Percentiles rank a stretch among this genome's conserved stretches.
phyloP scores from a whole-genome alignment of 73 alveolate species.

The Tetrahymena borealis region DNA sequence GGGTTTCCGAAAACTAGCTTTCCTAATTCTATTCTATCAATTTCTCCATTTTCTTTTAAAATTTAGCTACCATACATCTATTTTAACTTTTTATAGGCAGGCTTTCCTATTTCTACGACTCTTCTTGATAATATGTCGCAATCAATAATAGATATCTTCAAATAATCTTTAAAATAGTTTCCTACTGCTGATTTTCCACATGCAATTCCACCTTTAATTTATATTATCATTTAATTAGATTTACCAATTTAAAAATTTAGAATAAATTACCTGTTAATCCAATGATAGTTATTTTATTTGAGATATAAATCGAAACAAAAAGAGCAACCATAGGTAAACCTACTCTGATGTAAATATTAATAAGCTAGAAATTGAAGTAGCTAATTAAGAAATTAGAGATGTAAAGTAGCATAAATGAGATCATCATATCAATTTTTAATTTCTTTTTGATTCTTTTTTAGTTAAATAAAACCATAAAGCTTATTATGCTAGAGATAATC shows the following conservation, averaged over 20 bases:
- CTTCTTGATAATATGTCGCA: conserved; percentile 75
- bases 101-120: conserved; percentile 49
- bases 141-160: conserved; percentile 57
- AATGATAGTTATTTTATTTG: not conserved
- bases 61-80: conserved; percentile 57
- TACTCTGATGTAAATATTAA: not conserved
- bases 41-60: conserved; percentile 41
- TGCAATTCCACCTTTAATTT: conserved; percentile 70
- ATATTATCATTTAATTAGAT: not conserved
- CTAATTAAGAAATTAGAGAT: not conserved
- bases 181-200: conserved; percentile 76
- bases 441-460: not conserved
- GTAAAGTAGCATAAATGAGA: not conserved
- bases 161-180: conserved; percentile 36
- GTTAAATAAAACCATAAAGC: not conserved
- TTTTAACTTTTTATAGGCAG: conserved; percentile 42
- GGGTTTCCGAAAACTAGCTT: conserved; percentile 52
- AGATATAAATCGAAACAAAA: not conserved
- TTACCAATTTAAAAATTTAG: not conserved
- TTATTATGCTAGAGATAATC: not conserved
- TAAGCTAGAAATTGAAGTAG: not conserved
- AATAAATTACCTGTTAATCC: conserved; percentile 21
- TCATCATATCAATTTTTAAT: not conserved
- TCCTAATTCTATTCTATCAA: conserved; percentile 65
- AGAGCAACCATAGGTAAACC: not conserved